These are phyloP conservation scores for Phytopythium vexans DNA, from an alignment of 352 stramenopile species.

Conservation along the genomic window DNA sequence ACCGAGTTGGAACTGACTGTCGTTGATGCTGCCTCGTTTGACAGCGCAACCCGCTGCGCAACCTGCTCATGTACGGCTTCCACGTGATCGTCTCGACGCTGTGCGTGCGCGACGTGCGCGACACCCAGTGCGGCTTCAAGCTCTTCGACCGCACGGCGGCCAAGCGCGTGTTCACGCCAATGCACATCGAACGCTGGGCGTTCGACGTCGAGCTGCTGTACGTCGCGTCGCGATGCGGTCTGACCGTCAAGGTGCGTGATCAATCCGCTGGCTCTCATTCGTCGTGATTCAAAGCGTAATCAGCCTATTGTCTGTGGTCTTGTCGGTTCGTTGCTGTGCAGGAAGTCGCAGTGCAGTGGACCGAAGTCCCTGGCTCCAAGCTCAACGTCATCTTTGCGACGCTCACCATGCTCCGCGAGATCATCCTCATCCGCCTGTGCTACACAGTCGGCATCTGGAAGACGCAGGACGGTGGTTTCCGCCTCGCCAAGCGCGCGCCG, in stretches of 20 bases:
- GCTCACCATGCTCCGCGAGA: slow-evolving; percentile 91
- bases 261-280: not conserved
- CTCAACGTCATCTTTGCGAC: slow-evolving; percentile 86
- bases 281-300: no score
- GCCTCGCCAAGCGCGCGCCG: slow-evolving; percentile 32
- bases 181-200: slow-evolving; percentile 93
- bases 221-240: slow-evolving; percentile 55
- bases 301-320: slow-evolving; percentile 1
- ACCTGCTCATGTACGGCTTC: slow-evolving; percentile 92
- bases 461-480: slow-evolving; percentile 63
- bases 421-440: slow-evolving; percentile 87
- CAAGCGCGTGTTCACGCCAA: slow-evolving; percentile 80
- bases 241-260: slow-evolving; percentile 53
- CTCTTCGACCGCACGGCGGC: slow-evolving; percentile 88
- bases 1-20: not conserved
- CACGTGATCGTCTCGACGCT: slow-evolving; percentile 89
- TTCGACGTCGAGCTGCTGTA: slow-evolving; percentile 95
- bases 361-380: slow-evolving; percentile 90
- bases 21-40: slow-evolving; percentile 2
- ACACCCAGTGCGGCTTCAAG: slow-evolving; percentile 96
- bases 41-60: slow-evolving; percentile 78
- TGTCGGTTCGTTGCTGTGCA: slow-evolving; percentile 19
- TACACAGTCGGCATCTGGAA: slow-evolving; percentile 90
- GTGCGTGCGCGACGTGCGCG: slow-evolving; percentile 81
- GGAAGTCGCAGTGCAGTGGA: slow-evolving; percentile 92